These are phyloP conservation scores for Ceratocystis albifundus DNA, from an alignment of 2,329 filamentous ascomycete species.

Conservation along the genomic window DNA sequence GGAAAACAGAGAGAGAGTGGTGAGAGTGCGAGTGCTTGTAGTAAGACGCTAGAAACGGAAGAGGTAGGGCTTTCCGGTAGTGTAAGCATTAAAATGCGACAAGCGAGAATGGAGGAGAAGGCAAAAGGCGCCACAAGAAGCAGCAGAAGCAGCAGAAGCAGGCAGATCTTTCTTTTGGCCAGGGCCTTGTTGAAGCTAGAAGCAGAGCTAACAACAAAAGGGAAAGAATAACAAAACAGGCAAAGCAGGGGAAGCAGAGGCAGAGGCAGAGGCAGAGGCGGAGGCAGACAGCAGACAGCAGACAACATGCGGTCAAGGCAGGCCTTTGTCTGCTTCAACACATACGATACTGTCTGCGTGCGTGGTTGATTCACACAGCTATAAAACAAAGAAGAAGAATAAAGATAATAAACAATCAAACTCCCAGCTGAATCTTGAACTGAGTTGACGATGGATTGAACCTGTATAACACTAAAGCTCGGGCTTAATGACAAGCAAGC, in stretches of 20 bases:
- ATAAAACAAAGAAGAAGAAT: too few species aligned
- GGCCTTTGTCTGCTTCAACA: too few species aligned
- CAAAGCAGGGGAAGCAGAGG: background rate
- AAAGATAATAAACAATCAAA: too few species aligned
- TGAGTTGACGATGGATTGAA: background rate
- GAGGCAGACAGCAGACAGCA: background rate
- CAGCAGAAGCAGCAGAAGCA: too few species aligned
- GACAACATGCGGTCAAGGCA: background rate
- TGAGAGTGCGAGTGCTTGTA: background rate
- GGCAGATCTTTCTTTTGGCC: too few species aligned
- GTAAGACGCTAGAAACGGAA: slow-evolving; percentile 4
- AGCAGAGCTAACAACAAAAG: background rate
- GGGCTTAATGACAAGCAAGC: slow-evolving; percentile 1
- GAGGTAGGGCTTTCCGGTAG: slow-evolving; percentile 9
- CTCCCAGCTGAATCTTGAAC: background rate
- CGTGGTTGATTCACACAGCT: background rate
- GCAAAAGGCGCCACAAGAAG: too few species aligned
- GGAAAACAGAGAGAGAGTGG: background rate
- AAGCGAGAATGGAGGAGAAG: background rate
- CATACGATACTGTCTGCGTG: background rate
- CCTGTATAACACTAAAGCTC: slow-evolving; percentile 7
- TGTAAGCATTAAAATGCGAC: background rate
- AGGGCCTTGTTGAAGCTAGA: too few species aligned
- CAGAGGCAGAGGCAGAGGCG: background rate
- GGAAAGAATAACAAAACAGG: background rate